Evolutionary conservation across 345 rosid genomes (phyloP), one percentile per base, ranked within the genome.

Genomic region (Draba incana): DNA sequence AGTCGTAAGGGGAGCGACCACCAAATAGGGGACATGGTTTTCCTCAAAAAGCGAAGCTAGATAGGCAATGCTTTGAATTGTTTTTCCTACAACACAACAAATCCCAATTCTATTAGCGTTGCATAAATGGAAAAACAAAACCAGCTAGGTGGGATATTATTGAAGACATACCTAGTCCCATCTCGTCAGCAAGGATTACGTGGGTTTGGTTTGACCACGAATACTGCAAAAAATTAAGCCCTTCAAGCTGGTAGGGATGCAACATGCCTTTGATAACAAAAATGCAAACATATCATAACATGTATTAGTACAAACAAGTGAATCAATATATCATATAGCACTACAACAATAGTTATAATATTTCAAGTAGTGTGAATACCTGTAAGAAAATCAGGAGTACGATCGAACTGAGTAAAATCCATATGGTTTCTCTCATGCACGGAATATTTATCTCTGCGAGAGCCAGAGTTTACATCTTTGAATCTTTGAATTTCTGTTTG

Each of bases 101-200:
- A 81, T 20, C 52, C 38, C 55, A 50, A 35, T 24, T 25, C 35
- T 35, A 48, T 37, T 45, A 65, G 39, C 35, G 4, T 51, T 16
- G 35, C 41, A 70, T 28, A 48, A 48, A 24, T 12, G 53, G n/a
- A 10, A 52, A 42, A 64, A n/a, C 13, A 62, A 30, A 66, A 48
- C 31, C 30, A 69, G 6, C 28, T 3, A 14, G 27, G 12, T 38
- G 57, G 6, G 56, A 60, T 11, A 66, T 54, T 57, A n/a, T 15
- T 47, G 11, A 66, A 51, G 47, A 53, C 85, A 71, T 78, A 90
- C 98, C 98, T 59, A 90, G 86, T 16, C 97, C 97, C 96, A 88
- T 90, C 65, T 93, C 95, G 83, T 90, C 98, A 31, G 95, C 96
- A 71, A 93, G 92, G 67, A 90, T 87, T 33, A 90, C 98, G 82